Evolutionary conservation across 805 yeast genomes (phyloP), one percentile per base, ranked within the genome.

Genomic region (Monosporozyma aerobia): DNA sequence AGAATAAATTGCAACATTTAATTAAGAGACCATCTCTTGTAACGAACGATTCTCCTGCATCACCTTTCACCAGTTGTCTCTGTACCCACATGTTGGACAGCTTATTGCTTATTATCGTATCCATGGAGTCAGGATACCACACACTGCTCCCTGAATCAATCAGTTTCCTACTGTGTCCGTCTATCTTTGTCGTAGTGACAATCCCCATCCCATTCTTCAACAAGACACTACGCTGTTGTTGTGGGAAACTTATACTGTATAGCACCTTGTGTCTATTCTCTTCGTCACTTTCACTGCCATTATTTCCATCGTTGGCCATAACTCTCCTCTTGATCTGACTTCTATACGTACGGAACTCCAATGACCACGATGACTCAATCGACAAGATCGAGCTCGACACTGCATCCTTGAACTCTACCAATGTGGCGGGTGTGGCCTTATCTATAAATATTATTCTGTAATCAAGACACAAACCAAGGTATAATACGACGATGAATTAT

Each of bases 71-170:
- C 19, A 59, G 53, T 52, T 66, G 69, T 46, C 70, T 55, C 45
- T 60, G 68, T 10, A 59, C 57, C 71, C 71, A 67, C 16, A 67
- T 59, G 51, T 64, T 66, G 2, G 68, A 60, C 19, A 67, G 58
- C 47, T 63, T 65, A 10, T 57, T 55, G 0, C 57, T 45, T 19
- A 67, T 35, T 5, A 67, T 53, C 11, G 50, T 33, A 46, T 67
- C 69, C 40, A 67, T 54, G 3, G 69, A 50, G 33, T 60, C 66
- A 11, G 59, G 58, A 30, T 53, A 56, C 9, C 64, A 64, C 3
- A 61, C 56, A 30, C 60, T 57, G 44, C 67, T 61, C 33, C 57
- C 53, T 5, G 57, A 59, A 45, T 61, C 62, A 13, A 56, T 51
- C 19, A 60, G 33, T 10, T 58, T 56, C 6, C 43, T 57, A 19